A percentile compares a stretch with the other conserved stretches of the same genome.
Evolutionary conservation across 2,329 filamentous ascomycete species (phyloP).

Genomic region (Aspergillus flavus): DNA sequence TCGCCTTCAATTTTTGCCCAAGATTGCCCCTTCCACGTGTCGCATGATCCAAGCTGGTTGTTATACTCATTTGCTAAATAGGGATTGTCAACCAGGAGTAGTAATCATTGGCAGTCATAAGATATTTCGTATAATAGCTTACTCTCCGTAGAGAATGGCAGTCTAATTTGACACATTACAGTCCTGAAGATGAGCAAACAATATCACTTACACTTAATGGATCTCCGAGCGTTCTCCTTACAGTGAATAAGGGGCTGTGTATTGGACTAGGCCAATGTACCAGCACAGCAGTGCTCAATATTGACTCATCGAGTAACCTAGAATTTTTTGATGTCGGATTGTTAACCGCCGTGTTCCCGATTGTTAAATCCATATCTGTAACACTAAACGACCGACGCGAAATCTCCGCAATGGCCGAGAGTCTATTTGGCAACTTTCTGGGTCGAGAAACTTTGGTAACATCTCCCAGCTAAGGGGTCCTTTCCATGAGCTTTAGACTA

Average conservation of each 20-base stretch:
- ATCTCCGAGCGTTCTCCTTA: not conserved
- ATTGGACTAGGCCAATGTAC: not conserved
- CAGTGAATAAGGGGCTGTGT: not conserved
- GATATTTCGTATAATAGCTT: not conserved
- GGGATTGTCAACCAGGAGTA: not conserved
- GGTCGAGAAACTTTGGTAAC: no score
- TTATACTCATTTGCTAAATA: not conserved
- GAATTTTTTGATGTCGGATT: not conserved
- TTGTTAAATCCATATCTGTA: not conserved
- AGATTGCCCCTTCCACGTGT: not conserved
- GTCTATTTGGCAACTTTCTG: not conserved
- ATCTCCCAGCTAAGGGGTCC: no score
- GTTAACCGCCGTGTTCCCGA: not conserved
- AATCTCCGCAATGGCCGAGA: not conserved
- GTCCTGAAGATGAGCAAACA: not conserved
- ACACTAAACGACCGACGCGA: not conserved
- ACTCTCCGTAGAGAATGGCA: not conserved
- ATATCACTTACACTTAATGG: not conserved
- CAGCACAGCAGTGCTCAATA: not conserved
- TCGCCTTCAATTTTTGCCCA: not conserved
- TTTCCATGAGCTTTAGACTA: not conserved
- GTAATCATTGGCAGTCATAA: not conserved
- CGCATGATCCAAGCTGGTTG: not conserved
- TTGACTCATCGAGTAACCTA: not conserved
- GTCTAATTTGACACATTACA: not conserved